Conservation (phyloP, 139 green algal species). For the Spirogloea muscicola region DNA sequence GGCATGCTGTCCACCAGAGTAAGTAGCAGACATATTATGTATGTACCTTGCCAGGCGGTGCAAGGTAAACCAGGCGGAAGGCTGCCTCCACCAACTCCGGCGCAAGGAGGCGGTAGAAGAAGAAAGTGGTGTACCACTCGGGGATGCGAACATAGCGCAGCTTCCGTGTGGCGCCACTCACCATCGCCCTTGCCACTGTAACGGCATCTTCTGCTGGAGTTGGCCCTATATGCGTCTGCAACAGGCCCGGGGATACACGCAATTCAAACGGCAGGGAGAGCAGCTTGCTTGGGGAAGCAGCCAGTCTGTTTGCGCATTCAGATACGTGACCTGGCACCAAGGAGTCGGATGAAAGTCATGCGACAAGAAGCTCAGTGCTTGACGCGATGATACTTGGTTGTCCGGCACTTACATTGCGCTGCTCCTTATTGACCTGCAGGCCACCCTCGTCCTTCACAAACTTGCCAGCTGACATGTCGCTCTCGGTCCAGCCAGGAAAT, state of each 20-base stretch:
- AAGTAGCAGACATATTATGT: too few species aligned
- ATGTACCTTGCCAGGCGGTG: too few species aligned
- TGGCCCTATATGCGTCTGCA: conserved; percentile 34
- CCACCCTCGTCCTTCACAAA: conserved; percentile 29
- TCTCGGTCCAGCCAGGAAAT: conserved; percentile 22
- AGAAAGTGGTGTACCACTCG: conserved; percentile 21
- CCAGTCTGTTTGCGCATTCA: too few species aligned
- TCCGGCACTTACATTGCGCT: conserved; percentile 30
- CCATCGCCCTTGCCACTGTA: conserved; percentile 12
- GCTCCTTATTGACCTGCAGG: conserved; percentile 13
- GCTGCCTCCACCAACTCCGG: conserved; percentile 29
- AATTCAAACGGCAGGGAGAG: too few species aligned
- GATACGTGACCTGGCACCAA: too few species aligned
- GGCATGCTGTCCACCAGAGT: too few species aligned
- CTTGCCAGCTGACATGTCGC: conserved; percentile 43
- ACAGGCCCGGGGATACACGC: too few species aligned
- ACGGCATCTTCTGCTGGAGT: not conserved
- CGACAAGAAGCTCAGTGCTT: too few species aligned
- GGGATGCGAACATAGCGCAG: conserved; percentile 37
- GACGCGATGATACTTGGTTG: too few species aligned
- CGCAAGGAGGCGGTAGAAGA: conserved; percentile 42
- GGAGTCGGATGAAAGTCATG: too few species aligned
- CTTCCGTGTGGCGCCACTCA: conserved; percentile 9
- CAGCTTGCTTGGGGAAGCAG: too few species aligned
- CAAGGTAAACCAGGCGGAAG: too few species aligned